Percentiles rank a stretch among this genome's conserved stretches.
Evolutionary conservation across 768 basidiomycete species (phyloP).

Genomic region (Mycena kentingensis): DNA sequence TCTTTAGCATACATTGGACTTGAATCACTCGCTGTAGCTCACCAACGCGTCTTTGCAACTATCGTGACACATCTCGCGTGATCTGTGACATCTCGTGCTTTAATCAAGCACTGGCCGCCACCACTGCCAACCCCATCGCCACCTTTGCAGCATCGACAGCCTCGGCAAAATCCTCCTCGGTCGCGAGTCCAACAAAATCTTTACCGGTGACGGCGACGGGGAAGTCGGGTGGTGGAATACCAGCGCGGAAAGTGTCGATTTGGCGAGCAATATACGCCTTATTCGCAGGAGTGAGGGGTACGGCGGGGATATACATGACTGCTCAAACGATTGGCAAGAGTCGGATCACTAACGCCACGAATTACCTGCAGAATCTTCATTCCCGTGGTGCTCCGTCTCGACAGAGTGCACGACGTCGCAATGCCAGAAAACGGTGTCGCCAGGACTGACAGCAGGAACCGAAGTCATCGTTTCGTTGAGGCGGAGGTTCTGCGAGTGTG

Average conservation of each 20-base stretch:
- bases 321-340: neutral
- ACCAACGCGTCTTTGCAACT: no score
- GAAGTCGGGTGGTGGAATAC: constrained; percentile 73
- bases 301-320: constrained; percentile 82
- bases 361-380: constrained; percentile 47
- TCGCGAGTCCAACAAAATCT: constrained; percentile 38
- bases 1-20: no score
- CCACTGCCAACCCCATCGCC: neutral
- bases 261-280: constrained; percentile 63
- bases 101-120: neutral
- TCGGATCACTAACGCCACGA: constrained; percentile 24
- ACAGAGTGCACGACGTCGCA: constrained; percentile 41
- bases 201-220: constrained; percentile 45
- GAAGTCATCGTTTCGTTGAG: constrained; percentile 60
- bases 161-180: constrained; percentile 37
- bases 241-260: constrained; percentile 58
- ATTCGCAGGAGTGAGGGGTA: constrained; percentile 66
- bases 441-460: constrained; percentile 62
- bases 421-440: constrained; percentile 72
- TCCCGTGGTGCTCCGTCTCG: constrained; percentile 44
- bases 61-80: no score
- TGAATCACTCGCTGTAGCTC: no score
- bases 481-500: constrained; percentile 41
- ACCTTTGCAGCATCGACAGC: neutral
- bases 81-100: no score